phyloP scores from a whole-genome alignment of 177 flowering plant genomes.

The Vitis hybrid region DNA sequence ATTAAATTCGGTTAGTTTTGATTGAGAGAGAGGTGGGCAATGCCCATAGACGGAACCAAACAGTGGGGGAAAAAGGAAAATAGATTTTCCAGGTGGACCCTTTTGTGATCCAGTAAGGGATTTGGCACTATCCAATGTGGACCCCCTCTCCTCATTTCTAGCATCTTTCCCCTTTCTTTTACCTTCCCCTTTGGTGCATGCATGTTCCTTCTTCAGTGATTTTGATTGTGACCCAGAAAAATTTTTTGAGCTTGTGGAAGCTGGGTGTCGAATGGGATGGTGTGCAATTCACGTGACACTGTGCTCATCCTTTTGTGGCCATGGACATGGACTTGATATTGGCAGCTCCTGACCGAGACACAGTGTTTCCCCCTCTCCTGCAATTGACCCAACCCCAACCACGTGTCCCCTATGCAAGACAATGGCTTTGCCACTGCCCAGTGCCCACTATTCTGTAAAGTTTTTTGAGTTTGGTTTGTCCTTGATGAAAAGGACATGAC shows the following conservation, averaged over 20 bases:
- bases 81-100: slow-evolving; percentile 1
- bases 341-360: background rate
- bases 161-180: background rate
- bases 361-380: too few species aligned
- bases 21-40: too few species aligned
- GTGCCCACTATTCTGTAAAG: too few species aligned
- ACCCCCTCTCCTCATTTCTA: background rate
- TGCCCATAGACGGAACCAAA: background rate
- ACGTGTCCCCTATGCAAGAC: too few species aligned
- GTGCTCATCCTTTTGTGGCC: background rate
- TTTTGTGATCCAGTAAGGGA: background rate
- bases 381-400: too few species aligned
- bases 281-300: slow-evolving; percentile 8
- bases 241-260: background rate
- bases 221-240: too few species aligned
- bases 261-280: background rate
- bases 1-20: too few species aligned
- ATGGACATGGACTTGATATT: background rate
- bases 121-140: slow-evolving; percentile 1
- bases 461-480: too few species aligned
- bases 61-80: background rate
- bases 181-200: slow-evolving; percentile 4
- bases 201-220: background rate
- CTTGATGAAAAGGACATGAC: too few species aligned
- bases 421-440: too few species aligned